phyloP scores from a whole-genome alignment of 306 rosid species.

The Glycine tomentella region DNA sequence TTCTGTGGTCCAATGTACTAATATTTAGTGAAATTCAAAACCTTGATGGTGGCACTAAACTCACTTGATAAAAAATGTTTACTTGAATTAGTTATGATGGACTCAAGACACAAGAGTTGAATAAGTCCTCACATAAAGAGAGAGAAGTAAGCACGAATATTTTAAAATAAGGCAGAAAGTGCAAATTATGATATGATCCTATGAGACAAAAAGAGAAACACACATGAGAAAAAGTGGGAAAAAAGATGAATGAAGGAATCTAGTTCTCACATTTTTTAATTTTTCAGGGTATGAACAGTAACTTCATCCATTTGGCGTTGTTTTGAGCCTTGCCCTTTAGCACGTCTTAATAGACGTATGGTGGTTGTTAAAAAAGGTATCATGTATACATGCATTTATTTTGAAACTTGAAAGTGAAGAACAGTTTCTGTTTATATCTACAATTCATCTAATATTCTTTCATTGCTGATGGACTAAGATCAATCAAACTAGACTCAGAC shows the following conservation, averaged over 20 bases:
- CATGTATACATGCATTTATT: background rate
- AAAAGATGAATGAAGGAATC: background rate
- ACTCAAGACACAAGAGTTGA: background rate
- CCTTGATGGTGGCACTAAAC: background rate
- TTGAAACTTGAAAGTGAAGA: background rate
- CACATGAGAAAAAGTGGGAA: background rate
- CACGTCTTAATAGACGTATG: background rate
- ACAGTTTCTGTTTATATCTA: background rate
- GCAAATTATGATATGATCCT: background rate
- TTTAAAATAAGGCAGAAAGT: background rate
- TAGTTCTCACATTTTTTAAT: background rate
- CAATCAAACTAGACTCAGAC: background rate
- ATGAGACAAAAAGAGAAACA: background rate
- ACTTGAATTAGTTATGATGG: background rate
- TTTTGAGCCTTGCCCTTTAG: background rate
- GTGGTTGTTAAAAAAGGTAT: background rate
- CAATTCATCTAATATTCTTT: background rate
- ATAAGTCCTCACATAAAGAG: background rate
- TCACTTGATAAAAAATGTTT: slow-evolving; percentile 3
- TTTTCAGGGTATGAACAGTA: background rate
- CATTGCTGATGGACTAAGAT: slow-evolving; percentile 7
- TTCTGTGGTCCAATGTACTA: too few species aligned
- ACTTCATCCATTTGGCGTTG: background rate
- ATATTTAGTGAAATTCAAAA: background rate
- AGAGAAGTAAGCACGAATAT: background rate